Evolutionary conservation across 164 flowering plant genomes (phyloP).

Genomic region (Dillenia suffruticosa): DNA sequence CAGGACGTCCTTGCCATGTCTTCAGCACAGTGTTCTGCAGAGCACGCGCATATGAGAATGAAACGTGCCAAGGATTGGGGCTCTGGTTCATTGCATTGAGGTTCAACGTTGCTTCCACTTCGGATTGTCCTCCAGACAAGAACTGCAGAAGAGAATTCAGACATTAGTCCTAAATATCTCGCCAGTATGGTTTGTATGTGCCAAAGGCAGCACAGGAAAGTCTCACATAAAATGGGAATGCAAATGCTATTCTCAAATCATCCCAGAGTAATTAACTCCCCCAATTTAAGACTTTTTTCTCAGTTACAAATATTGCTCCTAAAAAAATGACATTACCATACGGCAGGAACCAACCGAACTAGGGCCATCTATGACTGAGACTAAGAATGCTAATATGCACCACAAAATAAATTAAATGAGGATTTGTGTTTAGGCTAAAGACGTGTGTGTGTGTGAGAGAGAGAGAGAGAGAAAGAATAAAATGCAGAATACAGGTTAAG

Average conservation of each 20-base stretch:
- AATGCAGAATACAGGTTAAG: constrained; percentile 1
- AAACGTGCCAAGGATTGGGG: constrained; percentile 88
- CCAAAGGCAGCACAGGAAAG: not conserved
- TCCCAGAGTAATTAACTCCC: too few relatives aligned
- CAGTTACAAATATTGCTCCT: too few relatives aligned
- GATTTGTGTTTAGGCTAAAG: too few relatives aligned
- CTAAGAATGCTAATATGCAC: too few relatives aligned
- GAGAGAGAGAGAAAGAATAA: not conserved
- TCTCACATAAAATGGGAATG: not conserved
- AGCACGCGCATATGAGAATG: constrained; percentile 86
- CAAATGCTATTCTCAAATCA: too few relatives aligned
- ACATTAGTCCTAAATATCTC: not conserved
- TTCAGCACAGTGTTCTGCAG: constrained; percentile 73
- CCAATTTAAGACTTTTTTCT: too few relatives aligned
- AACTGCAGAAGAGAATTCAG: constrained; percentile 32
- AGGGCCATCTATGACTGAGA: too few relatives aligned
- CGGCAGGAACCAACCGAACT: too few relatives aligned
- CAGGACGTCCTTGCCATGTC: constrained; percentile 82
- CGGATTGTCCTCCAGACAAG: constrained; percentile 86
- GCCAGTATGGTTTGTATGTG: too few relatives aligned
- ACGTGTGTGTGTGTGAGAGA: not conserved
- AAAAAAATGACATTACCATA: too few relatives aligned
- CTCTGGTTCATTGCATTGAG: constrained; percentile 84
- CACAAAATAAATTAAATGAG: too few relatives aligned
- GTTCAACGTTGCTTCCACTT: constrained; percentile 75